Evolutionary conservation across 2,329 filamentous ascomycete genomes (phyloP), one percentile per base, ranked within the genome.

Genomic region (Cladosporium phlei): DNA sequence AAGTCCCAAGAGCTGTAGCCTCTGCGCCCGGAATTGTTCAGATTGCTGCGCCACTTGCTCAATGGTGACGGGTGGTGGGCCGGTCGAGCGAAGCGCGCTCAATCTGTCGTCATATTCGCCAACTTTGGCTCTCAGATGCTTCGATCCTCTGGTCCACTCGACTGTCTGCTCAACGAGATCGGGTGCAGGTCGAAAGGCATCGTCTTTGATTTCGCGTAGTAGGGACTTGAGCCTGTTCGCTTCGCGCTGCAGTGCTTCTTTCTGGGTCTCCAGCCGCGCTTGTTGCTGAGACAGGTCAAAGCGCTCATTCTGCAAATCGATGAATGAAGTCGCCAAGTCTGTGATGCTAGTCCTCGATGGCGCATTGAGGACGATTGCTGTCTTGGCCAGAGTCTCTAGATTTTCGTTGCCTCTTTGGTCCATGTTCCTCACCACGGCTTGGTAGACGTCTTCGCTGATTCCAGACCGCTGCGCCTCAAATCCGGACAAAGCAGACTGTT

Each of bases 111-210:
- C 59, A 47, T 86, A 78, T 59, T 93, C 87, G 12, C 79, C 78
- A 1, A 90, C 70, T 55, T 84, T 84, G 2, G 79, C 69, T 11
- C 75, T 69, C 28, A 87, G 70, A n/a, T 78, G 68, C 61, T 88
- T 88, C 38, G 84, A 78, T 47, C 76, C 80, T 46, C 86, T 80
- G 53, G 83, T 80, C 66, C 85, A 79, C 40, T 93, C 84, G 3
- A 83, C 73, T n/a, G 88, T 91, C 54, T 83, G 77, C 54, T 80
- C 80, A 9, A 80, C 77, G 3, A 90, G 68, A 0, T 78, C 59
- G 0, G 80, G 66, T 0, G 78, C 75, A 12, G 77, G 54, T n/a
- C 61, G 49, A 53, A 72, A 71, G 0, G 59, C 59, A 9, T 59
- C 49, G 5, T 51, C 51, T 4, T 51, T 34, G 17, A 65, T 37